Base-by-base conservation (phyloP, 768 basidiomycete genomes). In the Leccinum sublutescens region DNA sequence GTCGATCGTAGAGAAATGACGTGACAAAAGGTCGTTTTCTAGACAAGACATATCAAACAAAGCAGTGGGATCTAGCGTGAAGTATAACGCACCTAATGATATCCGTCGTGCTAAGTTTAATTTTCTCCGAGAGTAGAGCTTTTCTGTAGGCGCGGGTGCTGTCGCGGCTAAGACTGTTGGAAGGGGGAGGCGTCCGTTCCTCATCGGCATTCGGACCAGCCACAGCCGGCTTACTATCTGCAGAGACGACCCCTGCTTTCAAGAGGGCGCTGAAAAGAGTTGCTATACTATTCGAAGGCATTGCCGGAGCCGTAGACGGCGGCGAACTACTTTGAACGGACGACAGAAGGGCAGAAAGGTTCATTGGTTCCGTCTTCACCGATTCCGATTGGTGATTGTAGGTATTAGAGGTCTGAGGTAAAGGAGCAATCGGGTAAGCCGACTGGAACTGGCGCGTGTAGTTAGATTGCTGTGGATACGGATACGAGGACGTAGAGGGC, bases 201-300 rank as follows among this genome's bases (percentile, higher is more conserved):
- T 62, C 64, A 21, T 63, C 64, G 38, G 33, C 63, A 52, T 38
- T 65, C 1, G 78, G 71, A 56, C 80, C 80, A 23, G 82, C 79
- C 36, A 82, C 81, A 27, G 75, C 68, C 6, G 86, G 80, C 19
- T 85, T 83, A 38, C 76, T 78, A 48, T 76, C 79, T 43, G 80
- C 76, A 25, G 85, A 79, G 23, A 92, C 84, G 9, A 92, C 82
- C 57, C 92, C 92, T n/a, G 91, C 88, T 73, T 88, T 91, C 55
- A 91, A 69, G 25, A 94, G 79, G 3, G 86, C 85, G 47, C 83
- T 85, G 59, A 86, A 80, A 36, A 92, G 76, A 67, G 79, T 82
- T 33, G 82, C 70, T 58, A 90, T 83, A 65, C 80, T 80, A 64
- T 53, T 68, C 2, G 70, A 55, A 21, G 74, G 63, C 4, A 64